Evolutionary conservation across 495 filamentous ascomycete species (phyloP).

Genomic region (Tetracladium marchalianum): DNA sequence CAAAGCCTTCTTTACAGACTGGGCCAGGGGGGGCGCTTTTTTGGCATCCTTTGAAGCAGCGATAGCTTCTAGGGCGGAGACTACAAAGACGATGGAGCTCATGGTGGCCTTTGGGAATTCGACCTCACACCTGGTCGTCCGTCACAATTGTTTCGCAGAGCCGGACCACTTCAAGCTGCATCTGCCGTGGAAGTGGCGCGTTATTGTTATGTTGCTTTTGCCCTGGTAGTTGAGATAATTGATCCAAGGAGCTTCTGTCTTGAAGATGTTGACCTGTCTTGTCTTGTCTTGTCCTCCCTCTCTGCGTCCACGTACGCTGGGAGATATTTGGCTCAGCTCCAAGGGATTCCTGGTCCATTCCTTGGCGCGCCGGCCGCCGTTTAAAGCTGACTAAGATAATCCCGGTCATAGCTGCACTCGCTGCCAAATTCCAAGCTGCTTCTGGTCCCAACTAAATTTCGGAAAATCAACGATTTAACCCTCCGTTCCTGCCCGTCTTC

Average conservation of each 20-base stretch:
- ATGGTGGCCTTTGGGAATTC: constrained; percentile 41
- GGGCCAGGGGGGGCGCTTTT: constrained; percentile 68
- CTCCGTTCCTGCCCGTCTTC: constrained; percentile 1
- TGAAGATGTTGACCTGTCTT: too few species aligned
- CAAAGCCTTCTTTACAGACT: constrained; percentile 70
- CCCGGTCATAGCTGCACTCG: too few species aligned
- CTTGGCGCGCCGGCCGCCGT: not conserved
- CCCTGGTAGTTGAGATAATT: too few species aligned
- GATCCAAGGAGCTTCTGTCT: too few species aligned
- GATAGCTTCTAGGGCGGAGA: constrained; percentile 84
- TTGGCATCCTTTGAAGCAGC: constrained; percentile 79
- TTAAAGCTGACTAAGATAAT: too few species aligned
- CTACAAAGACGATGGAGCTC: constrained; percentile 90
- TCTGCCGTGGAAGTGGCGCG: too few species aligned
- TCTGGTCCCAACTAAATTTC: constrained; percentile 1
- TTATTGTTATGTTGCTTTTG: too few species aligned
- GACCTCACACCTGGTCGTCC: not conserved
- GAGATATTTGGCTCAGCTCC: too few species aligned
- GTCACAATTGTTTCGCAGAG: too few species aligned
- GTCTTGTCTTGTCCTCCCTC: too few species aligned
- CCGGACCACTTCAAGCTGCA: too few species aligned
- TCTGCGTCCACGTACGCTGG: too few species aligned
- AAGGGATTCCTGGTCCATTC: not conserved
- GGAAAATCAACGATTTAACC: constrained; percentile 2
- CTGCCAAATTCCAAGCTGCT: not conserved